phyloP scores from a whole-genome alignment of 2,329 filamentous ascomycete genomes.

The Sporothrix humicola region DNA sequence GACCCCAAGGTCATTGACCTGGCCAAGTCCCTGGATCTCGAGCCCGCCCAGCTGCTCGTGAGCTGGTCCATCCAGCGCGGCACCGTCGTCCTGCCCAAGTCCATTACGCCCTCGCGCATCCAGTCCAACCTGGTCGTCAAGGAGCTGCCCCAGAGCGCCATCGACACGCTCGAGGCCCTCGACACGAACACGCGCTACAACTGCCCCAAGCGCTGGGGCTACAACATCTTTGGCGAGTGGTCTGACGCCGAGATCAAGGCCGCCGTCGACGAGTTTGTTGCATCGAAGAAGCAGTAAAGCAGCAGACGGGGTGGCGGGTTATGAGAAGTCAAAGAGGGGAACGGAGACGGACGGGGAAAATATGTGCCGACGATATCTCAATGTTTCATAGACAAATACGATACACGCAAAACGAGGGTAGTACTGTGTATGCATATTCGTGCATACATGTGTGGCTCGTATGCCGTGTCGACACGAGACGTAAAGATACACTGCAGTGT shows the following conservation, averaged over 20 bases:
- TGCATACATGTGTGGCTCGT: too few species aligned
- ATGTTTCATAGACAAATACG: too few species aligned
- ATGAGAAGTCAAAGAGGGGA: not conserved
- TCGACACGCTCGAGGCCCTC: constrained; percentile 60
- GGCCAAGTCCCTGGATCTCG: constrained; percentile 29
- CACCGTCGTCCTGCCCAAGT: constrained; percentile 78
- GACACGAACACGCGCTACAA: constrained; percentile 65
- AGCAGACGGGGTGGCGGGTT: not conserved
- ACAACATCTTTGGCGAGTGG: constrained; percentile 50
- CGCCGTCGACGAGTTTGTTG: constrained; percentile 33
- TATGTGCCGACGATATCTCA: too few species aligned
- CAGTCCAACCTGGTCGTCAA: constrained; percentile 60
- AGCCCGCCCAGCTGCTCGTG: constrained; percentile 77
- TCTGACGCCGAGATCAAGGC: constrained; percentile 26
- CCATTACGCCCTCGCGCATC: constrained; percentile 58
- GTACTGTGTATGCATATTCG: too few species aligned
- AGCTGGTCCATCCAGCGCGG: constrained; percentile 85
- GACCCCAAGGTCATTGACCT: constrained; percentile 27
- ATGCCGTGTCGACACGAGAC: too few species aligned
- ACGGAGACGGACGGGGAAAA: not conserved
- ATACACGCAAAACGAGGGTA: too few species aligned
- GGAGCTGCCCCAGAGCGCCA: constrained; percentile 58
- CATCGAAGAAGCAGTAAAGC: constrained; percentile 20
- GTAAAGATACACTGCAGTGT: too few species aligned
- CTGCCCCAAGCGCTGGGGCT: constrained; percentile 51